phyloP scores from a whole-genome alignment of 2,329 filamentous ascomycete genomes.

The Phaeoacremonium minimum region DNA sequence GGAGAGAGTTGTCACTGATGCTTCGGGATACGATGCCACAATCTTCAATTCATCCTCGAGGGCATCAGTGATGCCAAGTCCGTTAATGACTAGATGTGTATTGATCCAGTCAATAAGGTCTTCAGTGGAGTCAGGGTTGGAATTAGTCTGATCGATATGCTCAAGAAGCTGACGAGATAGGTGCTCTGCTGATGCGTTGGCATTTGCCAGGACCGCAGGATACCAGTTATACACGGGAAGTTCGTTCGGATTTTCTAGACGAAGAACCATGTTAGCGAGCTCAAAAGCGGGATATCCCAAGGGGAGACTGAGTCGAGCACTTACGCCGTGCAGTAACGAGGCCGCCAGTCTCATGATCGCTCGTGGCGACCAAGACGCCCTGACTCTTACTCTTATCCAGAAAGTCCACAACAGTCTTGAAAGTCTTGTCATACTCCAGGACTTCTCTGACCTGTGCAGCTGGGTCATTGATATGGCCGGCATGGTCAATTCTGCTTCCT shows the following conservation, averaged over 20 bases:
- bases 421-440: constrained; percentile 87
- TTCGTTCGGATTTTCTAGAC: constrained; percentile 29
- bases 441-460: constrained; percentile 87
- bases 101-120: constrained; percentile 62
- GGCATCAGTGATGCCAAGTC: constrained; percentile 74
- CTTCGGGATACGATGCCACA: constrained; percentile 55
- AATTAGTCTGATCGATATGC: constrained; percentile 44
- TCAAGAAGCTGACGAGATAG: constrained; percentile 58
- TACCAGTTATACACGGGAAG: constrained; percentile 69
- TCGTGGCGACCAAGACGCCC: constrained; percentile 81
- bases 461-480: constrained; percentile 80
- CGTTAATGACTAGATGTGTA: constrained; percentile 59
- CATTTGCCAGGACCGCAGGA: constrained; percentile 69
- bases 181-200: constrained; percentile 74
- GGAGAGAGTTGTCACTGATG: constrained; percentile 60
- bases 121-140: constrained; percentile 19
- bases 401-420: constrained; percentile 80
- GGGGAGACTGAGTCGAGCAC: constrained; percentile 16
- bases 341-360: constrained; percentile 94
- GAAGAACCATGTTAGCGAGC: too few relatives aligned
- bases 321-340: constrained; percentile 74
- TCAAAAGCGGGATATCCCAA: background rate
- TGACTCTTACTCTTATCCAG: constrained; percentile 68
- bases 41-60: constrained; percentile 64
- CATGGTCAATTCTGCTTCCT: constrained; percentile 92